Conservation (phyloP, 2,329 filamentous ascomycete species). For the Hansfordia pulvinata region DNA sequence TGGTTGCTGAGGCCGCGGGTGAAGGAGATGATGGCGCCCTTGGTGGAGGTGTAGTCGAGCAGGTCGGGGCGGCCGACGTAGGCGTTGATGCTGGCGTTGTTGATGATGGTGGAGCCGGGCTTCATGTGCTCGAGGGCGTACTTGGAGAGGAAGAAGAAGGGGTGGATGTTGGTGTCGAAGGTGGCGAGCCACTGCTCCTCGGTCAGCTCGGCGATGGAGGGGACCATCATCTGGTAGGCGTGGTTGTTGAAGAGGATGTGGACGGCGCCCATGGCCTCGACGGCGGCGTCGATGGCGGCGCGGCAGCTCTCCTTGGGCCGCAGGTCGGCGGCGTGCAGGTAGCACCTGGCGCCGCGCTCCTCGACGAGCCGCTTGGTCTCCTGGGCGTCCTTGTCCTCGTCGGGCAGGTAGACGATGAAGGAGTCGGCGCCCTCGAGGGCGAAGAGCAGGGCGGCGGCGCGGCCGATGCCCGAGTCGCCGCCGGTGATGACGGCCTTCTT, state of each 20-base stretch:
- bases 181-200: slow-evolving; percentile 74
- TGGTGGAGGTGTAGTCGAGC: slow-evolving; percentile 70
- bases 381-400: slow-evolving; percentile 64
- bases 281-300: slow-evolving; percentile 51
- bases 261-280: slow-evolving; percentile 52
- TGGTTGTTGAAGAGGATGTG: slow-evolving; percentile 68
- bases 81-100: slow-evolving; percentile 73
- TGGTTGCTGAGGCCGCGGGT: slow-evolving; percentile 68
- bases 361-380: slow-evolving; percentile 61
- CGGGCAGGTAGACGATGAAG: slow-evolving; percentile 59
- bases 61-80: slow-evolving; percentile 71
- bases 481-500: slow-evolving; percentile 71
- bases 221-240: slow-evolving; percentile 60
- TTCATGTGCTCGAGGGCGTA: slow-evolving; percentile 64
- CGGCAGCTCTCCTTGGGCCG: slow-evolving; percentile 54
- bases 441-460: slow-evolving; percentile 62
- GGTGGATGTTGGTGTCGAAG: slow-evolving; percentile 74
- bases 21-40: slow-evolving; percentile 68
- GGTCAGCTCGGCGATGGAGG: slow-evolving; percentile 55
- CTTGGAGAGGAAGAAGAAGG: slow-evolving; percentile 70
- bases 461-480: slow-evolving; percentile 68
- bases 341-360: slow-evolving; percentile 49
- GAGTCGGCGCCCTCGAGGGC: slow-evolving; percentile 69
- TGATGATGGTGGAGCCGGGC: slow-evolving; percentile 66
- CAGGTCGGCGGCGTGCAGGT: slow-evolving; percentile 52